Percentiles rank a stretch among this genome's conserved stretches.
Conservation (phyloP, 1,284 basidiomycete species). For the Marasmius oreades region DNA sequence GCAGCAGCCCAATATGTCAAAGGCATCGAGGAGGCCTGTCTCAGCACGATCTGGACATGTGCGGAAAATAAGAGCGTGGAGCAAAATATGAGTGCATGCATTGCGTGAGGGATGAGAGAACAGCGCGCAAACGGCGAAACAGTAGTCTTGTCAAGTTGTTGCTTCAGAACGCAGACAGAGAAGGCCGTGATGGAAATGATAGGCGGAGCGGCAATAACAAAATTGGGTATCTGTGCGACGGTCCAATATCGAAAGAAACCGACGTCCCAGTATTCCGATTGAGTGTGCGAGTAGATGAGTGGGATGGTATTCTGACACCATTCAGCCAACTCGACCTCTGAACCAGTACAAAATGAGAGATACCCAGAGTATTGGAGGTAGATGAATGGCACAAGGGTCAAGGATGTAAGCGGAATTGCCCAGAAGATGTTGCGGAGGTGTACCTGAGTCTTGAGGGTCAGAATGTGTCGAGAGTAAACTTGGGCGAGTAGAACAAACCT, state of each 20-base stretch:
- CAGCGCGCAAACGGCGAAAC: slow-evolving; percentile 29
- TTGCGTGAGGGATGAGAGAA: slow-evolving; percentile 57
- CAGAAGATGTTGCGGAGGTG: slow-evolving; percentile 25
- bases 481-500: slow-evolving; percentile 26
- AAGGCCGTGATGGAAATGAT: slow-evolving; percentile 51
- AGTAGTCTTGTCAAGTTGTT: slow-evolving; percentile 5
- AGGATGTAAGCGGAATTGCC: slow-evolving; percentile 37
- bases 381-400: slow-evolving; percentile 64
- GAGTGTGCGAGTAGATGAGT: slow-evolving; percentile 81
- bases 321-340: slow-evolving; percentile 16
- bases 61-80: slow-evolving; percentile 73
- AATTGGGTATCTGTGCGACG: slow-evolving; percentile 80
- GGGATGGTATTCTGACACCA: slow-evolving; percentile 73
- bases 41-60: slow-evolving; percentile 89
- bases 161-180: slow-evolving; percentile 33
- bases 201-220: slow-evolving; percentile 76
- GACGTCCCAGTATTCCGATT: slow-evolving; percentile 84
- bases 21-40: slow-evolving; percentile 78
- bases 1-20: slow-evolving; percentile 84
- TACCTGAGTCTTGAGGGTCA: slow-evolving; percentile 27
- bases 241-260: slow-evolving; percentile 91
- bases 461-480: slow-evolving; percentile 12
- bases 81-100: slow-evolving; percentile 63
- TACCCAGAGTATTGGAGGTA: slow-evolving; percentile 70
- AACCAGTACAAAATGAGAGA: slow-evolving; percentile 53